Percentiles rank a stretch among this genome's conserved stretches.
Evolutionary conservation across 805 yeast species (phyloP).

Genomic region (Clavispora asparagi): DNA sequence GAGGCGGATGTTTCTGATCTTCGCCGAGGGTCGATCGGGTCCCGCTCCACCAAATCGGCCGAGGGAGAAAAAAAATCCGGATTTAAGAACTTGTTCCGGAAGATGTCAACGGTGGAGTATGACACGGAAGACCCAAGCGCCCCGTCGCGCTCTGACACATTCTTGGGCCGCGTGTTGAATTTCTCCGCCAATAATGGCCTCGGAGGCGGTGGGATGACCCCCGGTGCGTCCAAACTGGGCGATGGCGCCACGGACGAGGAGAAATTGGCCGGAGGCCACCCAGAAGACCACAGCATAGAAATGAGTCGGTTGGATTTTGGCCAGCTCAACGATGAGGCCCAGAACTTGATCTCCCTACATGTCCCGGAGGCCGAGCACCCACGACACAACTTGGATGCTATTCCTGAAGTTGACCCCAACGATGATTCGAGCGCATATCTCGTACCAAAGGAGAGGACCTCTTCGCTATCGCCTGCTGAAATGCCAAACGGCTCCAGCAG

Average conservation of each 20-base stretch:
- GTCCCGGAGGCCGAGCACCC: constrained; percentile 19
- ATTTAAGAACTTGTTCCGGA: constrained; percentile 21
- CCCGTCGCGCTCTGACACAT: constrained; percentile 30
- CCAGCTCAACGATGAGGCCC: constrained; percentile 47
- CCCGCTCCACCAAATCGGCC: constrained; percentile 11
- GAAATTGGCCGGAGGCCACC: constrained; percentile 12
- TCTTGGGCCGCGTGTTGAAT: constrained; percentile 32
- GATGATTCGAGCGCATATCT: constrained; percentile 1
- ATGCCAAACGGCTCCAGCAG: background rate
- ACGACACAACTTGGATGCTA: background rate
- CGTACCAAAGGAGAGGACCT: background rate
- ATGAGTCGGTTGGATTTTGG: constrained; percentile 39
- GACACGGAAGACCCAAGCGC: constrained; percentile 8
- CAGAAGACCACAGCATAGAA: constrained; percentile 37
- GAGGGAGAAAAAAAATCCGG: constrained; percentile 14
- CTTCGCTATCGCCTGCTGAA: background rate
- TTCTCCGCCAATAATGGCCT: constrained; percentile 19
- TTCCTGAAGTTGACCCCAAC: constrained; percentile 1
- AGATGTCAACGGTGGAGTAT: constrained; percentile 31
- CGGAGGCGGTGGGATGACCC: constrained; percentile 39
- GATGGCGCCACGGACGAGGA: constrained; percentile 21
- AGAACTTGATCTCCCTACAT: constrained; percentile 48
- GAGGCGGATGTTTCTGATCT: constrained; percentile 6
- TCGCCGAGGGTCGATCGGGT: constrained; percentile 6
- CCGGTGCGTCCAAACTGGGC: constrained; percentile 27